These are phyloP conservation scores for Apiotrichum laibachii DNA, from an alignment of 1,284 basidiomycete genomes.

Conservation along the genomic window DNA sequence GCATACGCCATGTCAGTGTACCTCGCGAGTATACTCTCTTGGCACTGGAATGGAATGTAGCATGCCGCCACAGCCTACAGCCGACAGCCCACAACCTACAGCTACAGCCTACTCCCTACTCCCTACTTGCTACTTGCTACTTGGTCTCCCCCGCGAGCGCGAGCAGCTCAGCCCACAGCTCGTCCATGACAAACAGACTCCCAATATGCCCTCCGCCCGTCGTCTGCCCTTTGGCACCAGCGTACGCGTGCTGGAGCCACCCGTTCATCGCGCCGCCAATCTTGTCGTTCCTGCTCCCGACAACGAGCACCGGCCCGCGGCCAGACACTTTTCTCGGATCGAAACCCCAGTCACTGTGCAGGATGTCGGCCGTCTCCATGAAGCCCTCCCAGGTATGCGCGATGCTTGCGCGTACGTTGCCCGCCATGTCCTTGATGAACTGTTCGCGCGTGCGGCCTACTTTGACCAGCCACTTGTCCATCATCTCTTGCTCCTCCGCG, in stretches of 20 bases:
- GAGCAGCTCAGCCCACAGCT: slow-evolving; percentile 46
- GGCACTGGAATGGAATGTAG: too few species aligned
- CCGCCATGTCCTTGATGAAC: slow-evolving; percentile 53
- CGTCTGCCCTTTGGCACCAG: slow-evolving; percentile 49
- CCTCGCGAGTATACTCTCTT: too few species aligned
- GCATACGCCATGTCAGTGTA: too few species aligned
- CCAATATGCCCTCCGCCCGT: slow-evolving; percentile 57
- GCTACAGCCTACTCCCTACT: too few species aligned
- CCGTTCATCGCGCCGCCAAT: slow-evolving; percentile 53
- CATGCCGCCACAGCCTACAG: too few species aligned
- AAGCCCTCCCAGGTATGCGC: slow-evolving; percentile 58
- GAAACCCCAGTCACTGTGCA: slow-evolving; percentile 61
- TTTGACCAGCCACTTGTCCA: slow-evolving; percentile 36
- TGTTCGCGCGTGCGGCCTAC: slow-evolving; percentile 53
- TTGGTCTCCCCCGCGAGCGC: too few species aligned
- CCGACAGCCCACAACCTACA: too few species aligned
- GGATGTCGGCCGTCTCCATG: slow-evolving; percentile 52
- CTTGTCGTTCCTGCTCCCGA: slow-evolving; percentile 52
- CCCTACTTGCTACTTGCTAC: too few species aligned
- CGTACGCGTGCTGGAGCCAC: slow-evolving; percentile 55
- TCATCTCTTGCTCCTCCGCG: slow-evolving; percentile 52
- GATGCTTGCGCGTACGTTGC: slow-evolving; percentile 56
- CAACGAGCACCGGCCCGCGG: slow-evolving; percentile 55
- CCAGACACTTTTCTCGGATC: slow-evolving; percentile 53
- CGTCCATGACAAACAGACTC: slow-evolving; percentile 53